Percentiles rank a stretch among this genome's conserved stretches.
phyloP scores from a whole-genome alignment of 192 early-diverging fungal species.

The Gonapodya prolifera region DNA sequence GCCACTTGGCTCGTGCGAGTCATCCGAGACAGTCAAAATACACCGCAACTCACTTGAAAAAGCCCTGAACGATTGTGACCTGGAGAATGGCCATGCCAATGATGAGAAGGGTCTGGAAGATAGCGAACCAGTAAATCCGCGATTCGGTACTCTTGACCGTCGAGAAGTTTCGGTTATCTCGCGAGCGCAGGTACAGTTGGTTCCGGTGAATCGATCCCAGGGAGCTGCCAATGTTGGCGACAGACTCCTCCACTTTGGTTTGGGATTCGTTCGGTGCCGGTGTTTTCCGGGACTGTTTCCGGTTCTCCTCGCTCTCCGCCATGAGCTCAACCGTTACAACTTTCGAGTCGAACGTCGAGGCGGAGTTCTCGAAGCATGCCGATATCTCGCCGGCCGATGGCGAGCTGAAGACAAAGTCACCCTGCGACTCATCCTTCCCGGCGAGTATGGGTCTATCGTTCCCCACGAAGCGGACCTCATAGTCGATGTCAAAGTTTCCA shows the following conservation, averaged over 20 bases:
- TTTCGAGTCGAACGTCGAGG: conserved; percentile 92
- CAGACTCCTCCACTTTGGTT: conserved; percentile 36
- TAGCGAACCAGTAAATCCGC: conserved; percentile 87
- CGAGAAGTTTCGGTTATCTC: conserved; percentile 82
- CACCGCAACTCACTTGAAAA: conserved; percentile 43
- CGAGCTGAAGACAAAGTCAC: conserved; percentile 88
- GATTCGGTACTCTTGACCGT: conserved; percentile 79
- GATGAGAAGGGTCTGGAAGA: conserved; percentile 61
- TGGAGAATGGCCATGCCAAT: conserved; percentile 78
- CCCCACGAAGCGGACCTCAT: conserved; percentile 48
- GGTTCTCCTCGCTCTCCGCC: conserved; percentile 25
- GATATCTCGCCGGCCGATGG: conserved; percentile 78
- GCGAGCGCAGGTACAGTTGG: conserved; percentile 77
- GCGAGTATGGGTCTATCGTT: conserved; percentile 57
- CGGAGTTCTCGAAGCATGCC: conserved; percentile 93
- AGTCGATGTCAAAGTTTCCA: conserved; percentile 95
- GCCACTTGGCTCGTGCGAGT: not conserved
- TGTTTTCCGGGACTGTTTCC: conserved; percentile 33
- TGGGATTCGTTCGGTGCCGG: conserved; percentile 20
- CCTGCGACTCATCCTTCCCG: conserved; percentile 82
- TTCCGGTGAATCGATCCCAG: conserved; percentile 61
- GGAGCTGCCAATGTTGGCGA: conserved; percentile 47
- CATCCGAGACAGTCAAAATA: not conserved
- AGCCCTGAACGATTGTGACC: conserved; percentile 83
- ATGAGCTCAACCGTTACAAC: conserved; percentile 80